Conservation (phyloP, 1,139 yeast genomes). For the Hemisphaericaspora xylofermentans region DNA sequence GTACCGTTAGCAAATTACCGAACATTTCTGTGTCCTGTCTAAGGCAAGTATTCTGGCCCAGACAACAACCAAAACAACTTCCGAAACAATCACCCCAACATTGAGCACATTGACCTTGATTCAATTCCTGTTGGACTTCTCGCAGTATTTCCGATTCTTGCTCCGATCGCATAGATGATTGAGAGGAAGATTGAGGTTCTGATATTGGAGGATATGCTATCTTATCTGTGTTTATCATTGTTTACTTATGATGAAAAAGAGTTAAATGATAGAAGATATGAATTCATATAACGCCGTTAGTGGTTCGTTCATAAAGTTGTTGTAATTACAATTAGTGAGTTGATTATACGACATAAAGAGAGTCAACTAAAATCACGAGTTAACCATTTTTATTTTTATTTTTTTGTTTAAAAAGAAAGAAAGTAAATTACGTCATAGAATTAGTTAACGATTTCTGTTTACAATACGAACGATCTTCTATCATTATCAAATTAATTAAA, state of each 20-base stretch:
- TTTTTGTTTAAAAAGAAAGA: too few relatives aligned
- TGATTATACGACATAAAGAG: too few relatives aligned
- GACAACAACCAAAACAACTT: constrained; percentile 20
- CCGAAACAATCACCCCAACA: constrained; percentile 18
- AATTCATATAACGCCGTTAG: too few relatives aligned
- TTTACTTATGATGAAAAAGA: background rate
- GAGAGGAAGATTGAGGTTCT: constrained; percentile 11
- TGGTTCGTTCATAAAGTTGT: too few relatives aligned
- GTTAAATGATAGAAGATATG: background rate
- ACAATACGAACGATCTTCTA: too few relatives aligned
- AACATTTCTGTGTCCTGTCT: constrained; percentile 16
- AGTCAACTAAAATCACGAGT: too few relatives aligned
- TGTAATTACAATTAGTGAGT: too few relatives aligned
- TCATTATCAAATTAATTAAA: too few relatives aligned
- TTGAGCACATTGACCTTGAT: constrained; percentile 7
- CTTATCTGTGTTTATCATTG: constrained; percentile 1
- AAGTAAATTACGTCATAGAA: too few relatives aligned
- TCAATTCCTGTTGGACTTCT: constrained; percentile 14
- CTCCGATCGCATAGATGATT: constrained; percentile 11
- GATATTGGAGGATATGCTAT: constrained; percentile 13
- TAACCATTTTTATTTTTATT: too few relatives aligned
- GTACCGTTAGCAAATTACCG: constrained; percentile 14
- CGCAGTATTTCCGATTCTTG: constrained; percentile 21
- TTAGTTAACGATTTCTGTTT: too few relatives aligned
- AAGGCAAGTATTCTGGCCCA: constrained; percentile 16